Evolutionary conservation across 106 monocot species (phyloP), one percentile per base, ranked within the genome.

Genomic region (Xerophyta viscosa): DNA sequence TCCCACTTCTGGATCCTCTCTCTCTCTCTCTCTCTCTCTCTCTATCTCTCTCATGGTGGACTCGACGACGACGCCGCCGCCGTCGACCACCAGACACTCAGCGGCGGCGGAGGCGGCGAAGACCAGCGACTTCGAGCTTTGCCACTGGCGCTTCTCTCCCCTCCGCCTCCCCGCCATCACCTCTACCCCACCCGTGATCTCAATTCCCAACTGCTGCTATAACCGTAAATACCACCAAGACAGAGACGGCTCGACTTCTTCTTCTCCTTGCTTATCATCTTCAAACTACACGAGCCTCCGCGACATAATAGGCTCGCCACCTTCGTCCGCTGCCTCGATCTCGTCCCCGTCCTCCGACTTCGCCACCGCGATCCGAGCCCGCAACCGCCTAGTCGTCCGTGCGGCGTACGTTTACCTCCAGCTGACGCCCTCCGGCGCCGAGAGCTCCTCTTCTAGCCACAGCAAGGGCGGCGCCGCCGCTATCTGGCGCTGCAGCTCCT

Each of bases 341-440:
- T n/a, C n/a, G n/a, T n/a, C n/a, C n/a, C n/a, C n/a, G n/a, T n/a
- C 33, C n/a, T n/a, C n/a, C n/a, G n/a, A n/a, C 20, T 17, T 19
- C 18, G 46, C 46, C 18, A 19, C 46, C 18, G n/a, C n/a, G n/a
- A n/a, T n/a, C n/a, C n/a, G n/a, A n/a, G 19, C 8, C 8, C 46
- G 46, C 13, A 46, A 46, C 46, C 46, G 46, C 18, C 46, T 46
- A 13, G 46, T 46, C 18, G 20, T 19, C 8, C 46, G 20, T 7
- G 46, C 46, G 46, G 46, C 46, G 19, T 19, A 46, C 46, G 46
- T 19, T 20, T 46, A 46, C 46, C 46, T 46, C 46, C n/a, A 13
- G 20, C 18, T 19, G n/a, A 46, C 46, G 2, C 46, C 46, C 19
- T 46, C 46, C 1, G 46, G 19, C 2, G 20, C 46, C 20, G 46